Evolutionary conservation across 129 eudicot species (phyloP).

Genomic region (Mikania micrantha): DNA sequence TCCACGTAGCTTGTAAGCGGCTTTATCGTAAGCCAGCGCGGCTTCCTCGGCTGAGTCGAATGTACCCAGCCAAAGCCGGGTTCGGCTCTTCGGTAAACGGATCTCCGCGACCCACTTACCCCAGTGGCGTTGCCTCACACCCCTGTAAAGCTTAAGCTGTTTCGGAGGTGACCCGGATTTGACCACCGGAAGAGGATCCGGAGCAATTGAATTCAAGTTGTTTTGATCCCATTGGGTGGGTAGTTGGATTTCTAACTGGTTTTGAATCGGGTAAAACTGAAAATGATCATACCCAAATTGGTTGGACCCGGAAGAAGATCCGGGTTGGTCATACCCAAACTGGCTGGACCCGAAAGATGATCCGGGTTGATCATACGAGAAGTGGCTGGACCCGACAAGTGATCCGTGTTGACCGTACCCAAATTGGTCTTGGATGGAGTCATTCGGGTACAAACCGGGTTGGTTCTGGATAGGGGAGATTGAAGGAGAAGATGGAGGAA

Average conservation of each 20-base stretch:
- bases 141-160: constrained; percentile 70
- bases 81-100: constrained; percentile 69
- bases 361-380: not conserved
- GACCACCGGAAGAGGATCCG: constrained; percentile 36
- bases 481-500: constrained; percentile 3
- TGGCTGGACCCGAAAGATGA: constrained; percentile 32
- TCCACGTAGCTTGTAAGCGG: constrained; percentile 72
- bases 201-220: constrained; percentile 33
- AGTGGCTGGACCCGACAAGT: constrained; percentile 38
- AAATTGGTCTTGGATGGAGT: constrained; percentile 13
- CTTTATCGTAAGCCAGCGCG: constrained; percentile 79
- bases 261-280: constrained; percentile 30
- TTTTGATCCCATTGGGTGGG: constrained; percentile 22
- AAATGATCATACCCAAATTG: not conserved
- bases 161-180: constrained; percentile 39
- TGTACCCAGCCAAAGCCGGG: constrained; percentile 84
- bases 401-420: constrained; percentile 23
- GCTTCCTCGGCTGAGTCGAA: constrained; percentile 83
- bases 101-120: constrained; percentile 95
- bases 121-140: constrained; percentile 94
- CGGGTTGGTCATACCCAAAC: constrained; percentile 27
- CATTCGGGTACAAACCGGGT: constrained; percentile 43
- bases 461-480: constrained; percentile 4
- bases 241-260: not conserved
- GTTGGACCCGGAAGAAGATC: constrained; percentile 33